These are phyloP conservation scores for Russula vinacea DNA, from an alignment of 768 basidiomycete genomes.

Conservation along the genomic window DNA sequence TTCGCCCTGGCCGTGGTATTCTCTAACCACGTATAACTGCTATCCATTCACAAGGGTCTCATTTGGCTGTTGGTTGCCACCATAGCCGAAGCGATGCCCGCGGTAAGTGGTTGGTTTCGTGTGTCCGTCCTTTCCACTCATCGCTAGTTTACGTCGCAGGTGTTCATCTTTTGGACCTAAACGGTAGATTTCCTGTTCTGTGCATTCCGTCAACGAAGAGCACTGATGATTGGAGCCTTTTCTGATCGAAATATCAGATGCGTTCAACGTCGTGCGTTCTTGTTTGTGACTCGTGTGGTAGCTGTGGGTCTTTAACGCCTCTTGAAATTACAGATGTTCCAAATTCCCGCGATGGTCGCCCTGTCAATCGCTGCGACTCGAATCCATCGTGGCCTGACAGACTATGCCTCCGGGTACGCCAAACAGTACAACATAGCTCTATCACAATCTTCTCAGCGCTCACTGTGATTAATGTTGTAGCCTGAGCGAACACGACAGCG, in stretches of 20 bases:
- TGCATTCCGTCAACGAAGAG: neutral
- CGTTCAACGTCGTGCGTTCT: neutral
- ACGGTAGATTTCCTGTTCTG: neutral
- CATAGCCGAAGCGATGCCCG: neutral
- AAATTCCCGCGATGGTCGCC: neutral
- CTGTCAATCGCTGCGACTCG: slow-evolving; percentile 6
- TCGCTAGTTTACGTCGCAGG: neutral
- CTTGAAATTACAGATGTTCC: neutral
- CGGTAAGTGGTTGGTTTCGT: neutral
- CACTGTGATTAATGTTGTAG: neutral
- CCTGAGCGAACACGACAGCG: neutral
- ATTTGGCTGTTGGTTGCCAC: slow-evolving; percentile 6
- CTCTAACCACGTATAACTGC: neutral
- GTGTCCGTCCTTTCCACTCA: neutral
- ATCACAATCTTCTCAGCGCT: neutral
- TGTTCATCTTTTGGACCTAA: slow-evolving; percentile 4
- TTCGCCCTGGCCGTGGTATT: neutral
- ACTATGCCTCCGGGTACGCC: too few species aligned
- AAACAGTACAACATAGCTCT: neutral
- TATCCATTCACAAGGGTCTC: neutral
- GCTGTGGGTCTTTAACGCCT: neutral
- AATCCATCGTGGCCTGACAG: neutral
- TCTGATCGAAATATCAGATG: neutral
- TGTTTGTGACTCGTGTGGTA: too few species aligned
- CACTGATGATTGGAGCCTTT: neutral